Conservation (phyloP, 192 early-diverging fungal species). For the Coemansia sp. region DNA sequence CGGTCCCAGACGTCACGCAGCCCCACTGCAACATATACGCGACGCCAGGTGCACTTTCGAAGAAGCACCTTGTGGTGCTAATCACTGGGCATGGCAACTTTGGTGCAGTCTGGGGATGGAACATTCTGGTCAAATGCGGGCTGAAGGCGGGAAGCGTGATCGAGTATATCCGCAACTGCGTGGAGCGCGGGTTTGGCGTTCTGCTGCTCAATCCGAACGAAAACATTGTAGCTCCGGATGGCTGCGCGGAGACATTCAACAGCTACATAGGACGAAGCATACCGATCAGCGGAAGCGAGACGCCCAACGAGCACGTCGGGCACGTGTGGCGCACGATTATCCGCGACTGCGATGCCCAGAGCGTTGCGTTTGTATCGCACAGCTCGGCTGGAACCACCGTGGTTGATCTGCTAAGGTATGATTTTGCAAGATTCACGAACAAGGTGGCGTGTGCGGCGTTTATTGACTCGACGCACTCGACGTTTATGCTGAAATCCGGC, state of each 20-base stretch:
- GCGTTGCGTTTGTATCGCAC: constrained; percentile 33
- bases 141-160: constrained; percentile 27
- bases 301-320: constrained; percentile 47
- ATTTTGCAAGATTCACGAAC: constrained; percentile 29
- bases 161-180: constrained; percentile 24
- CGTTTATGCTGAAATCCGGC: constrained; percentile 16
- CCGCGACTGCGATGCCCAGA: constrained; percentile 13
- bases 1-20: constrained; percentile 24
- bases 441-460: constrained; percentile 31
- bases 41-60: constrained; percentile 27
- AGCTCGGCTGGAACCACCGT: constrained; percentile 35
- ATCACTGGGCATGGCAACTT: constrained; percentile 27
- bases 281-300: constrained; percentile 35
- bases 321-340: constrained; percentile 40
- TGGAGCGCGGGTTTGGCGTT: constrained; percentile 29
- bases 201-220: constrained; percentile 50
- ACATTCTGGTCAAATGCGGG: constrained; percentile 32
- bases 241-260: constrained; percentile 33
- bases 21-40: constrained; percentile 43
- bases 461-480: constrained; percentile 43
- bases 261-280: constrained; percentile 20
- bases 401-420: constrained; percentile 33
- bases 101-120: constrained; percentile 46
- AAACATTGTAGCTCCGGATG: constrained; percentile 43
- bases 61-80: constrained; percentile 36